Evolutionary conservation across 2,329 filamentous ascomycete genomes (phyloP), one percentile per base, ranked within the genome.

Genomic region (Trichoderma asperellum): DNA sequence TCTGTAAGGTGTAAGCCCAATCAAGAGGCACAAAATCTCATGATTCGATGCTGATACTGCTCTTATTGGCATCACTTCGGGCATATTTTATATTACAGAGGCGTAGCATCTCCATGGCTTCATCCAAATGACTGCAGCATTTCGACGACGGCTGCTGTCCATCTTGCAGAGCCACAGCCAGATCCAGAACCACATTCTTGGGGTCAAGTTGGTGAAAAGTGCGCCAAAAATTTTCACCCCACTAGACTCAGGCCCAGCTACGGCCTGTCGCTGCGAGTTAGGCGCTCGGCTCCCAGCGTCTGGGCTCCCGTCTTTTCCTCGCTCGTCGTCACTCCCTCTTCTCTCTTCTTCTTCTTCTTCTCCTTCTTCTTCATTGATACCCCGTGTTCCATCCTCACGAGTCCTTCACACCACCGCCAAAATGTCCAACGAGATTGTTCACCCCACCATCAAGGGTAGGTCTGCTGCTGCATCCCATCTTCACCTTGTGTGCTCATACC

Each of bases 381-480:
- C 66, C 68, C 67, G 16, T 68, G 63, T 27, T 29, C 16, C 21
- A 60, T 63, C 57, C 66, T 72, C 64, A 67, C 70, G 68, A 75
- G 21, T 11, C 24, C 55, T 52, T 24, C 37, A 49, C 18, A 34
- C 55, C 40, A 14, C 52, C 37, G 27, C 57, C 80, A 88, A 77
- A 77, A 92, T 92, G 90, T 75, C 77, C 62, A 83, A 84, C 81
- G 87, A 92, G 78, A 88, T 92, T 81, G 87, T 86, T 74, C 91
- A 93, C 86, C 88, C 89, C 80, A 92, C 91, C 79, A 93, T 93
- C 85, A 87, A 92, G 84, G 89, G 89, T 69, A 84, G 89, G 89
- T 68, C 55, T 53, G 70, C 58, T 70, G 71, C 72, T 71, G 37
- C 52, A 49, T 49, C 37, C 32, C 53, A 27, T 66, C 52, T 2